phyloP scores from a whole-genome alignment of 192 early-diverging fungal genomes.

The Coemansia biformis region DNA sequence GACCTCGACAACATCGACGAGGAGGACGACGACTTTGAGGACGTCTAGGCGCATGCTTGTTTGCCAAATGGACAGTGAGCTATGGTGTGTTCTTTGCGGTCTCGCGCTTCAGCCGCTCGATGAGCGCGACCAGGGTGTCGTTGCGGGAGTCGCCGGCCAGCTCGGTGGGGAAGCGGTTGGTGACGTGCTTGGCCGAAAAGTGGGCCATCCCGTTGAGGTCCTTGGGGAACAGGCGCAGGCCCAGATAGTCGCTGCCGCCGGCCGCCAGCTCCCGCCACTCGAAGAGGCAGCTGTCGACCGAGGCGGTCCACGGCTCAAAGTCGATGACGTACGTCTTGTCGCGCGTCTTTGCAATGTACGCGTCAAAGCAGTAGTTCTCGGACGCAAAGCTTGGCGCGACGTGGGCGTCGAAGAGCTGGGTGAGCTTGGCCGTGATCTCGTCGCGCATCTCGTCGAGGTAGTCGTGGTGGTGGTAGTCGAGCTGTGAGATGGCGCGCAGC shows the following conservation, averaged over 20 bases:
- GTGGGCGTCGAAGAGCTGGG: conserved; percentile 61
- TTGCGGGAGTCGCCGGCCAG: conserved; percentile 27
- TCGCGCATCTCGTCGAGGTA: conserved; percentile 63
- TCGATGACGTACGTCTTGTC: conserved; percentile 74
- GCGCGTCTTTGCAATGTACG: conserved; percentile 65
- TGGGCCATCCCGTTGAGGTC: conserved; percentile 31
- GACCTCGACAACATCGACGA: conserved; percentile 30
- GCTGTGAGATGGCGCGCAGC: conserved; percentile 78
- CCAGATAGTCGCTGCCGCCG: conserved; percentile 5
- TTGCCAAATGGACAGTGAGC: not conserved
- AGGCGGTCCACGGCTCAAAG: conserved; percentile 81
- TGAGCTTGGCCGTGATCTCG: conserved; percentile 55
- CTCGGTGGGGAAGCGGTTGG: conserved; percentile 45
- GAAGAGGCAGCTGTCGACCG: conserved; percentile 80
- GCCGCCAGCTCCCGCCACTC: conserved; percentile 64
- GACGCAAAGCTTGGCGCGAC: conserved; percentile 62
- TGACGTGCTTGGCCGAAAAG: conserved; percentile 37
- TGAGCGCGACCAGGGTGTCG: conserved; percentile 22
- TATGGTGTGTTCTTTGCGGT: not conserved
- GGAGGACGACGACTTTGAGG: conserved; percentile 52
- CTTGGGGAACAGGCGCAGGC: conserved; percentile 40
- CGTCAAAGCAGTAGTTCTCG: conserved; percentile 80
- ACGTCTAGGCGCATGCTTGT: conserved; percentile 16
- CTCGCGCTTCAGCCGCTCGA: conserved; percentile 13
- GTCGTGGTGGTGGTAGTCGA: conserved; percentile 80